phyloP scores from a whole-genome alignment of 768 basidiomycete genomes.

The Boletus coccyginus region DNA sequence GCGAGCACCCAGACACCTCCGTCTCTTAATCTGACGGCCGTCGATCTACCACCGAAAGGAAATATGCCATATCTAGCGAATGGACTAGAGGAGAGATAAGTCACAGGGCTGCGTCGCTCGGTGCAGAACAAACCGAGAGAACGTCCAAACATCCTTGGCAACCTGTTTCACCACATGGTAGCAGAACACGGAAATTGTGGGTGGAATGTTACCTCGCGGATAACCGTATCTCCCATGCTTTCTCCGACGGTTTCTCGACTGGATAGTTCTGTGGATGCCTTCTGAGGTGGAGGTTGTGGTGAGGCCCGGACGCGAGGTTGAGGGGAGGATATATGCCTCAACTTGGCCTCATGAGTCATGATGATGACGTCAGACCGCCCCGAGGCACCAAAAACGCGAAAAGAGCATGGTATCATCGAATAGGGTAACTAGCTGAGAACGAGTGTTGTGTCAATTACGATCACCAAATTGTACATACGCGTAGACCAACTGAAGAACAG shows the following conservation, averaged over 20 bases:
- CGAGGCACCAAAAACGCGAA: constrained; percentile 16
- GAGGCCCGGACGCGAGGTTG: constrained; percentile 7
- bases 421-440: not conserved
- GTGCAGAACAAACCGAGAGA: constrained; percentile 48
- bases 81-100: constrained; percentile 42
- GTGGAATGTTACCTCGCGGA: constrained; percentile 38
- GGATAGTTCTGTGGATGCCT: constrained; percentile 3
- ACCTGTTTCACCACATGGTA: constrained; percentile 34
- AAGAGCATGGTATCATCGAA: not conserved
- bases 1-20: constrained; percentile 83
- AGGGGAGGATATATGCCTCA: constrained; percentile 6
- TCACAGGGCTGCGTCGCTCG: not conserved
- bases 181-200: not conserved
- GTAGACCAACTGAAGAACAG: constrained; percentile 1
- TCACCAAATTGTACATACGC: not conserved
- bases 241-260: constrained; percentile 2
- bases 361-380: constrained; percentile 20
- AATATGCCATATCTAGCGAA: constrained; percentile 65
- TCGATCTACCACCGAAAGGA: constrained; percentile 81
- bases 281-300: constrained; percentile 16
- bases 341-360: not conserved
- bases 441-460: not conserved
- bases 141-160: constrained; percentile 56
- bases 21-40: constrained; percentile 66
- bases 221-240: constrained; percentile 37